Percentiles rank a stretch among this genome's conserved stretches.
Evolutionary conservation across 164 flowering plant species (phyloP).

Genomic region (Piper longum): DNA sequence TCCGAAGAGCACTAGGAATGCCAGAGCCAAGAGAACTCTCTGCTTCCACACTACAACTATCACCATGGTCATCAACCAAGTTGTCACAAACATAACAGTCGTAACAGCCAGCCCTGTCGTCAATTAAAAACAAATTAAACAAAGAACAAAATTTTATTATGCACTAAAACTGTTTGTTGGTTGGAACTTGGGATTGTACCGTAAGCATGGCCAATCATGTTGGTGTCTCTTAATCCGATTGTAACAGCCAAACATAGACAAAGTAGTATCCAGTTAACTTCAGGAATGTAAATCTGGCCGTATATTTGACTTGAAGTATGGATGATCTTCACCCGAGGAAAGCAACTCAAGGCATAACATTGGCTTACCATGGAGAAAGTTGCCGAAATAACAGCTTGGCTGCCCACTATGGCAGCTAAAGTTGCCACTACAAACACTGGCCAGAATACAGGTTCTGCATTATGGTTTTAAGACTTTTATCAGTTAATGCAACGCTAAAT

Average conservation of each 20-base stretch:
- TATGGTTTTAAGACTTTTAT: background rate
- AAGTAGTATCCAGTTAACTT: constrained; percentile 63
- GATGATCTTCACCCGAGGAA: constrained; percentile 53
- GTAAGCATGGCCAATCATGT: constrained; percentile 57
- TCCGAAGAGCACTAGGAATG: constrained; percentile 40
- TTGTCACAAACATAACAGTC: constrained; percentile 65
- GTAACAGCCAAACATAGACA: constrained; percentile 54
- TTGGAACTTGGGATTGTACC: constrained; percentile 20
- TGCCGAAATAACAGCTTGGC: constrained; percentile 69
- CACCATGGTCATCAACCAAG: constrained; percentile 50
- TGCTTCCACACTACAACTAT: constrained; percentile 51
- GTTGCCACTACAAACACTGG: constrained; percentile 62
- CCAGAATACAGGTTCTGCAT: constrained; percentile 58
- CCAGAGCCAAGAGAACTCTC: constrained; percentile 13
- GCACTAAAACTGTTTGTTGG: background rate
- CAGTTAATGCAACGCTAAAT: background rate
- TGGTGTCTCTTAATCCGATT: constrained; percentile 49
- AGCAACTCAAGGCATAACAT: constrained; percentile 54
- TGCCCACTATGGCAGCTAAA: constrained; percentile 53
- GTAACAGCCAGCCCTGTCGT: constrained; percentile 50
- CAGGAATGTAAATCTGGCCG: constrained; percentile 71
- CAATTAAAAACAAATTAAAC: constrained; percentile 6
- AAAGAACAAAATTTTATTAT: background rate
- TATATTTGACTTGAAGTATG: constrained; percentile 48
- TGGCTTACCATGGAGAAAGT: constrained; percentile 65